These are phyloP conservation scores for Suillus weaverae DNA, from an alignment of 768 basidiomycete genomes.

Conservation along the genomic window DNA sequence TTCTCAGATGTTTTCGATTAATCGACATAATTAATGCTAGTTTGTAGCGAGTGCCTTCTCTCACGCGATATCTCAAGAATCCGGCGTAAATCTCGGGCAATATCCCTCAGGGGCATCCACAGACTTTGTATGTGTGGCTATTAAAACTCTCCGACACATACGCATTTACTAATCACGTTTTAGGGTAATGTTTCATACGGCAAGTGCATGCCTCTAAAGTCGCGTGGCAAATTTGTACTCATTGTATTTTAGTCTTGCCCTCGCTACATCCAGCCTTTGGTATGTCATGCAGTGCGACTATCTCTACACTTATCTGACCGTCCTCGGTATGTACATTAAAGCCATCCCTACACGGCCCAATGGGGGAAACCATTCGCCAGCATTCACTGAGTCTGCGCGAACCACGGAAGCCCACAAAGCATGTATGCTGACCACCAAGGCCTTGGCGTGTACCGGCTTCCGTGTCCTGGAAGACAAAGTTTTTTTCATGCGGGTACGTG, in stretches of 20 bases:
- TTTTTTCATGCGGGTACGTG: slow-evolving; percentile 57
- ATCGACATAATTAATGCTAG: slow-evolving; percentile 8
- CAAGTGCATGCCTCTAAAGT: slow-evolving; percentile 30
- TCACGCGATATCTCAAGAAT: slow-evolving; percentile 44
- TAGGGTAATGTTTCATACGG: slow-evolving; percentile 79
- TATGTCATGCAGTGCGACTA: slow-evolving; percentile 28
- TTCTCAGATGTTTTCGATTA: slow-evolving; percentile 1
- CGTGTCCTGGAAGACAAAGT: slow-evolving; percentile 54
- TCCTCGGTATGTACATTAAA: slow-evolving; percentile 24
- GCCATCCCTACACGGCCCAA: slow-evolving; percentile 71
- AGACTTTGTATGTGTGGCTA: slow-evolving; percentile 62
- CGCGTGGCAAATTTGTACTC: slow-evolving; percentile 16
- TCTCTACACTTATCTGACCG: slow-evolving; percentile 28
- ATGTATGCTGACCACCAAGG: slow-evolving; percentile 58
- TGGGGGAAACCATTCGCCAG: slow-evolving; percentile 77
- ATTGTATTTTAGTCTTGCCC: slow-evolving; percentile 47
- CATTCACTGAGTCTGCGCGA: slow-evolving; percentile 60
- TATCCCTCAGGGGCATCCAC: slow-evolving; percentile 60
- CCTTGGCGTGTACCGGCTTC: slow-evolving; percentile 61
- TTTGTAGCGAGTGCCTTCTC: slow-evolving; percentile 53
- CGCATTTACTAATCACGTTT: slow-evolving; percentile 16
- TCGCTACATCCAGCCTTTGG: slow-evolving; percentile 65
- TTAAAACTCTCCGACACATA: slow-evolving; percentile 2
- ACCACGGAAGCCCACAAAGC: slow-evolving; percentile 62
- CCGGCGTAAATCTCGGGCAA: slow-evolving; percentile 39